A percentile compares a stretch with the other conserved stretches of the same genome.
Conservation (phyloP, 2,329 filamentous ascomycete genomes). For the Diaporthe batatas region DNA sequence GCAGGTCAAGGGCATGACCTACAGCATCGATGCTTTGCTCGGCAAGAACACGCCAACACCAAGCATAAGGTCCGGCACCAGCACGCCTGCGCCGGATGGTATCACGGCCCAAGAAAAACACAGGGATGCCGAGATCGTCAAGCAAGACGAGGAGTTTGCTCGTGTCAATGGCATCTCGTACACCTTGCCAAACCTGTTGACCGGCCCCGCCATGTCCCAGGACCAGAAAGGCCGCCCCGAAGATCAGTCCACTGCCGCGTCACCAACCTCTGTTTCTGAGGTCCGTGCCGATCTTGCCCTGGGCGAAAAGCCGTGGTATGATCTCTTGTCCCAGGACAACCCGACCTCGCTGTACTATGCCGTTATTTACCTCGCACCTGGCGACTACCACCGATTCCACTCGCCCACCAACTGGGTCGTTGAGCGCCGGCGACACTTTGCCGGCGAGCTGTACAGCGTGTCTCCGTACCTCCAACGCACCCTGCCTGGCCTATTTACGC, state of each 20-base stretch:
- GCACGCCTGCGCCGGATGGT: slow-evolving; percentile 50
- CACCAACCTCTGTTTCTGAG: slow-evolving; percentile 81
- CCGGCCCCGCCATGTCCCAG: slow-evolving; percentile 69
- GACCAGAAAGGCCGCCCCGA: slow-evolving; percentile 65
- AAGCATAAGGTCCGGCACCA: slow-evolving; percentile 57
- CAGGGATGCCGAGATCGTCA: slow-evolving; percentile 75
- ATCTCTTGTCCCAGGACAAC: slow-evolving; percentile 71
- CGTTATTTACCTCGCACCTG: slow-evolving; percentile 95
- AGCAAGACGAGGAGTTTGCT: slow-evolving; percentile 92
- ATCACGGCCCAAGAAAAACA: slow-evolving; percentile 49
- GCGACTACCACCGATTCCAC: slow-evolving; percentile 99
- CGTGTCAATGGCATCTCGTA: slow-evolving; percentile 95
- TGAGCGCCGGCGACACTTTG: slow-evolving; percentile 94
- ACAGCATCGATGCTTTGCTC: slow-evolving; percentile 92
- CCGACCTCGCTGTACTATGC: slow-evolving; percentile 88
- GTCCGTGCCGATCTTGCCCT: slow-evolving; percentile 87
- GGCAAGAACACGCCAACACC: slow-evolving; percentile 73
- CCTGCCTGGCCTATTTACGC: slow-evolving; percentile 91
- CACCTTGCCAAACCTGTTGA: slow-evolving; percentile 88
- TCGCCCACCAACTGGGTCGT: slow-evolving; percentile 96
- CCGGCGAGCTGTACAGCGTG: slow-evolving; percentile 94
- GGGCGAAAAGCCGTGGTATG: slow-evolving; percentile 78
- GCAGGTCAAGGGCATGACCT: slow-evolving; percentile 99
- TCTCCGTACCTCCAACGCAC: slow-evolving; percentile 95
- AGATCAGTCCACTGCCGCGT: slow-evolving; percentile 80